These are phyloP conservation scores for Eustoma russellianum DNA, from an alignment of 257 asterid species.

Conservation along the genomic window DNA sequence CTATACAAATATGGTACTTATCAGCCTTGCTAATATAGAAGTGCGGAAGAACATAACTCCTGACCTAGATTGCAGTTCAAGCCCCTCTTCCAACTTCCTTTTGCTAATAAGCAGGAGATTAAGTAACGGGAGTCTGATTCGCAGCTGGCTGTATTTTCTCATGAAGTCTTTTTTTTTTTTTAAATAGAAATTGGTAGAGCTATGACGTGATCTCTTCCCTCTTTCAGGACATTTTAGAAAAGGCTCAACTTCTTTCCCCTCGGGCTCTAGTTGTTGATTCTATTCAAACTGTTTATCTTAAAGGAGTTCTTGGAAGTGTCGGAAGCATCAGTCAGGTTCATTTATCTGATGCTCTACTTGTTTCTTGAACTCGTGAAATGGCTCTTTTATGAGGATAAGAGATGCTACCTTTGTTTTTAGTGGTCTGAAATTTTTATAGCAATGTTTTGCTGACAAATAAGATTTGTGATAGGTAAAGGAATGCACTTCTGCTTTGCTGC, in stretches of 20 bases:
- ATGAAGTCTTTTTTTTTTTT: no score
- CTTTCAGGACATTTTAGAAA: conserved; percentile 78
- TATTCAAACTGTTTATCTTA: conserved; percentile 84
- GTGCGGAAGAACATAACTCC: no score
- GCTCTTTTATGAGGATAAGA: no score
- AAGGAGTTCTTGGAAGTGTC: conserved; percentile 76
- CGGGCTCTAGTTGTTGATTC: conserved; percentile 73
- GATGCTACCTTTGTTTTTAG: no score
- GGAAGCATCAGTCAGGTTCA: conserved; percentile 74
- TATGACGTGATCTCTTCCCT: neutral
- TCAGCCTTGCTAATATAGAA: no score
- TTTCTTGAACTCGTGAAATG: neutral
- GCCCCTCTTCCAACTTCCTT: no score
- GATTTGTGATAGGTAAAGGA: conserved; percentile 65
- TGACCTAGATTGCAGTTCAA: no score
- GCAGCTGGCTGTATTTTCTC: no score
- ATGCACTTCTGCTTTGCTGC: conserved; percentile 86
- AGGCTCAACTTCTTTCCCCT: conserved; percentile 56
- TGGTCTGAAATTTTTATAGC: neutral
- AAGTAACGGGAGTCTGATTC: no score
- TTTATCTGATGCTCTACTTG: conserved; percentile 11
- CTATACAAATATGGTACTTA: no score
- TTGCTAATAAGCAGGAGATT: no score
- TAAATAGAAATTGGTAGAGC: neutral
- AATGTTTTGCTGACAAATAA: neutral